Evolutionary conservation across 805 yeast genomes (phyloP), one percentile per base, ranked within the genome.

Genomic region (Teunomyces pallodes): DNA sequence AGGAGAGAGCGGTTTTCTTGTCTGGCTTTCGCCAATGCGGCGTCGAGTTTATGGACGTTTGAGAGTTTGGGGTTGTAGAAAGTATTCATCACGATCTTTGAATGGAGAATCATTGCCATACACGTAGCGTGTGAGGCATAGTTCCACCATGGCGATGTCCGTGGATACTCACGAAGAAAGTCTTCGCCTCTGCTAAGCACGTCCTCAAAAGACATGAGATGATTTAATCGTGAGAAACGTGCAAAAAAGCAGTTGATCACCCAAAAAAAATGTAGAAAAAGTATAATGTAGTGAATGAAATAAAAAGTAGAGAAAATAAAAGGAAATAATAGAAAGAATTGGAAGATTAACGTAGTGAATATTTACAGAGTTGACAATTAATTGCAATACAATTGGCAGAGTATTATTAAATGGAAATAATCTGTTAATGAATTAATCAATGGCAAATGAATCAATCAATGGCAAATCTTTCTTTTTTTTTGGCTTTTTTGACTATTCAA

Each of bases 121-220:
- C 95, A 82, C 1, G 94, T 84, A 9, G 83, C 74, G 47, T 83
- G 84, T 5, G 95, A 84, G 0, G 84, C 76, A 17, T 69, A 60
- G 55, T 83, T 80, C 96, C 96, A 90, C 51, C 79, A 58, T 24
- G 64, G 57, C 0, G 81, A 64, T 0, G 72, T 65, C 38, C 91
- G 70, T 0, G 95, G 91, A 54, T 82, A 85, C 36, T 80, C 77
- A 2, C 66, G 52, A 14, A 90, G 76, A 59, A 84, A 83, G 27
- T 83, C 87, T 52, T 85, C 87, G 4, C 96, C 97, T 49, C 90
- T 70, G 52, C 77, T 70, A 43, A 87, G 65, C 26, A 87, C 94
- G 54, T 79, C 84, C 36, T 80, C 80, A 53, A 81, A 79, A 0
- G 92, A 84, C 94, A 87, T 87, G 49, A 20, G 7, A 5, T 14